Conservation (phyloP, 441 rosid species). For the Aquilaria agallochum region DNA sequence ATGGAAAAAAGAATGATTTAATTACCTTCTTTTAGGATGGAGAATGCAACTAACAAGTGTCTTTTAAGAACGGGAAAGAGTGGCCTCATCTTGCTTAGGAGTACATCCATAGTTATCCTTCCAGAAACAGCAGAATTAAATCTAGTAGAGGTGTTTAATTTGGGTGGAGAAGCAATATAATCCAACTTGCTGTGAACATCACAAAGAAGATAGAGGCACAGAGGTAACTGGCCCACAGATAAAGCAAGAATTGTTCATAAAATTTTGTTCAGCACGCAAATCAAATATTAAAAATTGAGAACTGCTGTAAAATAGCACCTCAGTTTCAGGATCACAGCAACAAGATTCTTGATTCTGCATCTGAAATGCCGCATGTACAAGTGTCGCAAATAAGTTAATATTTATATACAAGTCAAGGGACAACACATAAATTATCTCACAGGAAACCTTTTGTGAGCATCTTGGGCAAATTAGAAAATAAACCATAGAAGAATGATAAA, state of each 20-base stretch:
- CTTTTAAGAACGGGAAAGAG: conserved; percentile 53
- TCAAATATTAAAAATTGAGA: background rate
- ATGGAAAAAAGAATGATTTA: background rate
- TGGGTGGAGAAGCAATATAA: conserved; percentile 39
- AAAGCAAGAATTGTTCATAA: conserved; percentile 11
- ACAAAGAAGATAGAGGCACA: conserved; percentile 61
- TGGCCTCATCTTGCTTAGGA: conserved; percentile 39
- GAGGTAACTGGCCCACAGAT: conserved; percentile 48
- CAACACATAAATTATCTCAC: too few relatives aligned
- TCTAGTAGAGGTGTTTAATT: conserved; percentile 39
- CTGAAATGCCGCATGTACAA: conserved; percentile 15
- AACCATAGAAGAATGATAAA: too few relatives aligned
- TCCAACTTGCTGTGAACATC: conserved; percentile 76
- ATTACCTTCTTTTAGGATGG: conserved; percentile 58
- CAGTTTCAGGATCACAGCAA: conserved; percentile 68
- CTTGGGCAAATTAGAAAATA: too few relatives aligned
- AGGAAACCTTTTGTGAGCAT: too few relatives aligned
- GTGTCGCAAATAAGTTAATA: too few relatives aligned
- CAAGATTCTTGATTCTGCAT: conserved; percentile 49
- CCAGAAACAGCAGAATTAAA: conserved; percentile 33
- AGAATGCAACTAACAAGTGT: conserved; percentile 49
- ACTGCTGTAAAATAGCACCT: conserved; percentile 38
- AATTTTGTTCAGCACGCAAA: background rate
- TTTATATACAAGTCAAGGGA: too few relatives aligned
- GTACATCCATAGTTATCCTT: conserved; percentile 37